phyloP scores from a whole-genome alignment of 179 eudicot species.

The Heliamphora pulchella region DNA sequence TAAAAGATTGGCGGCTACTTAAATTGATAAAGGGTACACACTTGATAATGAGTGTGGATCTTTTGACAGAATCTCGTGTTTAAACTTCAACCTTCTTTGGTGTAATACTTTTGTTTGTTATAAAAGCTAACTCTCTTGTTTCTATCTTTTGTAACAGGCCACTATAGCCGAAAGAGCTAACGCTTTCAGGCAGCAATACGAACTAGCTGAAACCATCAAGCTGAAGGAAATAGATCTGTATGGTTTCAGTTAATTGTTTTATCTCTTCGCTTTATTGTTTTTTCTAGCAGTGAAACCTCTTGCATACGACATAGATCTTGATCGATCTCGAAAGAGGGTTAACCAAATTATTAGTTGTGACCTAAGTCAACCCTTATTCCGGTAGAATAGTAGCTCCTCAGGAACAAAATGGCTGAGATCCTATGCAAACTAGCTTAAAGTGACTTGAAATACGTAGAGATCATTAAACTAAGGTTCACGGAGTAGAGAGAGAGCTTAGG shows the following conservation, averaged over 20 bases:
- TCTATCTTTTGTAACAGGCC: conserved; percentile 46
- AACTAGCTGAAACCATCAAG: conserved; percentile 80
- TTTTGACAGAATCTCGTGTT: background rate
- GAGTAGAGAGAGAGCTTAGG: no score
- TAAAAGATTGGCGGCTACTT: conserved; percentile 1
- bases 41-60: background rate
- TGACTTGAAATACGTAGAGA: no score
- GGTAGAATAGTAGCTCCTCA: no score
- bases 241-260: conserved; percentile 18
- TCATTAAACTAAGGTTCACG: no score
- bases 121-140: background rate
- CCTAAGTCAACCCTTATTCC: no score
- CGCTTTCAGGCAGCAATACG: conserved; percentile 87
- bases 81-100: conserved; percentile 6
- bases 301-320: background rate
- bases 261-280: background rate
- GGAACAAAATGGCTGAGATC: no score
- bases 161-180: conserved; percentile 84
- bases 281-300: background rate
- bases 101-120: background rate
- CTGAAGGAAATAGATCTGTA: conserved; percentile 91
- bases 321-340: no score
- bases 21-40: background rate
- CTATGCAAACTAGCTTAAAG: no score
- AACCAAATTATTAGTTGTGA: no score